These are phyloP conservation scores for Neurospora discreta DNA, from an alignment of 495 filamentous ascomycete genomes.

Conservation along the genomic window DNA sequence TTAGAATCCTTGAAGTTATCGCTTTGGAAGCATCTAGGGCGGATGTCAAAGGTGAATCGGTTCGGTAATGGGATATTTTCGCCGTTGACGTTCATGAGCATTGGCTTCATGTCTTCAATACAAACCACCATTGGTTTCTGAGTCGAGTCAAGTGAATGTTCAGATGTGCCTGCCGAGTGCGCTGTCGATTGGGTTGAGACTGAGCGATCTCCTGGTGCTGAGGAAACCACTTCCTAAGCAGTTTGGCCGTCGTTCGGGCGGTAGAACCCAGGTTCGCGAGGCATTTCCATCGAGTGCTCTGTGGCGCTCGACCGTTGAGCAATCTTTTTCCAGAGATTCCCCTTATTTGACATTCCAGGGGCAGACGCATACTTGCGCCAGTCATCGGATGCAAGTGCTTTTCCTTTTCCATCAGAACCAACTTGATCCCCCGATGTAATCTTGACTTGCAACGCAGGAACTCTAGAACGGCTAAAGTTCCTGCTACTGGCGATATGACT, in stretches of 20 bases:
- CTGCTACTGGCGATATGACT: neutral
- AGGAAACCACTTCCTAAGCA: constrained; percentile 13
- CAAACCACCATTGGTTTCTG: constrained; percentile 5
- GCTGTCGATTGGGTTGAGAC: neutral
- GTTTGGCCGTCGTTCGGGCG: constrained; percentile 4
- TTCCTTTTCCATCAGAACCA: constrained; percentile 6
- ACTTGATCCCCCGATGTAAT: constrained; percentile 5
- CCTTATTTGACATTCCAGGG: neutral
- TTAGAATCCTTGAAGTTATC: neutral
- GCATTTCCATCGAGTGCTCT: neutral
- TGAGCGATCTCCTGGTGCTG: constrained; percentile 7
- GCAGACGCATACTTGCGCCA: constrained; percentile 16
- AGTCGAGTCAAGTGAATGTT: neutral
- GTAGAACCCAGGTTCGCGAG: constrained; percentile 6
- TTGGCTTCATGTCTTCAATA: constrained; percentile 10
- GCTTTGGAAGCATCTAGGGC: neutral
- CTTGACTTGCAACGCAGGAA: constrained; percentile 6
- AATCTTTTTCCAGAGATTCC: neutral
- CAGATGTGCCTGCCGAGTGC: neutral
- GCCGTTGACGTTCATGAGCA: constrained; percentile 13
- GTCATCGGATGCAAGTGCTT: constrained; percentile 15
- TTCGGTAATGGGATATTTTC: constrained; percentile 13
- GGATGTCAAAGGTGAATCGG: constrained; percentile 16
- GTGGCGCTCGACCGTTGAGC: constrained; percentile 2
- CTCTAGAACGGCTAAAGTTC: constrained; percentile 2